Evolutionary conservation across 306 rosid species (phyloP), one percentile per base, ranked within the genome.

Genomic region (Prunus dulcis): DNA sequence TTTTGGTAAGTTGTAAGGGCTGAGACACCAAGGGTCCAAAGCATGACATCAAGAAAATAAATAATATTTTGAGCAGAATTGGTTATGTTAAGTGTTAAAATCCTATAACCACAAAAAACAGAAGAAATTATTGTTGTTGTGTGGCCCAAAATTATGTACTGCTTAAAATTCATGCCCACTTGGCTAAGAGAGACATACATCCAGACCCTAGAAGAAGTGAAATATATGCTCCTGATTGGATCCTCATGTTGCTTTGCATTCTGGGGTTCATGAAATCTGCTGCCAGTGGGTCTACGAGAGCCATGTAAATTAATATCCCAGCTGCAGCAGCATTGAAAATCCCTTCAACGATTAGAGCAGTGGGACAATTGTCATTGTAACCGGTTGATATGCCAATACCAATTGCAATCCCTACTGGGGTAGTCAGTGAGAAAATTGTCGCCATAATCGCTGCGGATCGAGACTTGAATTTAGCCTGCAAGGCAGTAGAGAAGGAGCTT

Each of bases 271-370:
- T 92, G 66, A 90, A 88, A 87, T 92, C 91, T 17, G 92, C 97
- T 20, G 96, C 96, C 12, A 92, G 61, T 0, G 90, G 72, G 14
- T 92, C 97, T 23, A 92, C 97, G 9, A 92, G 72, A 8, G 96
- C 81, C 96, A 92, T 90, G 76, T 92, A 88, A 55, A 90, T 87
- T 50, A 92, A 83, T 10, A 92, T 92, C 58, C 96, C 92, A 63
- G 96, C 86, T 1, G 97, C 84, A 9, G 96, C 89, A 58, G 93
- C 81, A 63, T 87, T 78, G 46, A 90, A 77, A 56, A 82, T 71
- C 22, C 96, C 93, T 78, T 88, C 86, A 38, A 90, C 80, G 13
- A 86, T 87, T 4, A 92, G 71, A 65, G 97, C 77, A 14, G 86
- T 88, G 3, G 89, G 82, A 20, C 84, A 75, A 43, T 83, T 87